A percentile compares a stretch with the other conserved stretches of the same genome.
Conservation (phyloP, 768 basidiomycete genomes). For the Calocybe cyanea region DNA sequence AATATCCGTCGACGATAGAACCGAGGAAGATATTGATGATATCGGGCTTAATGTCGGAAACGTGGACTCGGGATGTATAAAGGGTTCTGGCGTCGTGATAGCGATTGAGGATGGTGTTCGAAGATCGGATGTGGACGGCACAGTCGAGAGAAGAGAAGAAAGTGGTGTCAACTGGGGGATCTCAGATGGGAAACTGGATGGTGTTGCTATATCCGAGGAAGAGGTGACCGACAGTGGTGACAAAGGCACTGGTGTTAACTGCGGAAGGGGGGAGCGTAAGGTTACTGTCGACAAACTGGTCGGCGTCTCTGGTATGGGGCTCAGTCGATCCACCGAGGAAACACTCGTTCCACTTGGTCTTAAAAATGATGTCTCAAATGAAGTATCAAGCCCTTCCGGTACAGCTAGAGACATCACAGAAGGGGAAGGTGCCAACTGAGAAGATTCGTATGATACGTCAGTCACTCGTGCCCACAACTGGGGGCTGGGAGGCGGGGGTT, state of each 20-base stretch:
- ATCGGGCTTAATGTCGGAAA: conserved; percentile 4
- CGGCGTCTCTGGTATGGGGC: conserved; percentile 41
- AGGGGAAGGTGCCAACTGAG: conserved; percentile 68
- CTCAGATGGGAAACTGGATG: conserved; percentile 25
- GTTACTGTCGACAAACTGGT: conserved; percentile 24
- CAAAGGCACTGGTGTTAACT: conserved; percentile 35
- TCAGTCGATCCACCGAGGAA: conserved; percentile 40
- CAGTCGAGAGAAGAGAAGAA: conserved; percentile 4
- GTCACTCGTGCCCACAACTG: conserved; percentile 59
- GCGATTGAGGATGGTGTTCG: conserved; percentile 6
- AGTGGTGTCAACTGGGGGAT: conserved; percentile 6
- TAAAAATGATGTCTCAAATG: conserved; percentile 73
- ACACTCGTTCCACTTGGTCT: conserved; percentile 53
- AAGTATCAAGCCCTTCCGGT: conserved; percentile 58
- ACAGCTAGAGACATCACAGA: conserved; percentile 50
- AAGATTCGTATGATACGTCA: conserved; percentile 72
- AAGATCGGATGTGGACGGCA: conserved; percentile 7
- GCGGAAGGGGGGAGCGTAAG: conserved; percentile 30
- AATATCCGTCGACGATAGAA: conserved; percentile 6
- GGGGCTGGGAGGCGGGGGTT: conserved; percentile 34
- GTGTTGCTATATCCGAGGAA: conserved; percentile 26
- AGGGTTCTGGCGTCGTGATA: conserved; percentile 8
- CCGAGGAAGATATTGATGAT: conserved; percentile 5
- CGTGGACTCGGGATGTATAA: conserved; percentile 5
- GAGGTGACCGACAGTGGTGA: conserved; percentile 29